phyloP scores from a whole-genome alignment of 1,284 basidiomycete genomes.

The Vanrija pseudolonga region DNA sequence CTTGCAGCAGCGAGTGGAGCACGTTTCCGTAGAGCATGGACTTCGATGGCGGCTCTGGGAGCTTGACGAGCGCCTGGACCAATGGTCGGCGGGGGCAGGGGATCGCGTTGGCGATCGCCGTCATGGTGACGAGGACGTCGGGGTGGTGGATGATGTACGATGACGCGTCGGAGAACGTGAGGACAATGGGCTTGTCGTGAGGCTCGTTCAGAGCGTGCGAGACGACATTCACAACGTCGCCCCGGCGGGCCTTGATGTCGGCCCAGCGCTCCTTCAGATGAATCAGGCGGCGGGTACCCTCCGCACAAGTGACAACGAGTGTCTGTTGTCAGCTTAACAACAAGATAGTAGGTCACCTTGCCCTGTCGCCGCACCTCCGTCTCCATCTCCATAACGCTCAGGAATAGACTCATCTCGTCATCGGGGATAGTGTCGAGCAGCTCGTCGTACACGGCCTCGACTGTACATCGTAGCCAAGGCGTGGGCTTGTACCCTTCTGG shows the following conservation, averaged over 20 bases:
- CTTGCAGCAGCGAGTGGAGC: constrained; percentile 82
- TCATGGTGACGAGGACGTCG: constrained; percentile 82
- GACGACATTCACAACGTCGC: constrained; percentile 73
- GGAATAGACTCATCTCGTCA: background rate
- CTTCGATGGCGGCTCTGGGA: constrained; percentile 50
- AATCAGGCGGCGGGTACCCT: constrained; percentile 21
- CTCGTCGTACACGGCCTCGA: constrained; percentile 28
- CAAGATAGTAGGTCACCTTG: constrained; percentile 17
- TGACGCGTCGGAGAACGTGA: constrained; percentile 39
- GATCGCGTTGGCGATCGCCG: constrained; percentile 73
- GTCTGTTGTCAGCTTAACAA: constrained; percentile 18
- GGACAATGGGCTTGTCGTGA: constrained; percentile 19
- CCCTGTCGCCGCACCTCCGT: constrained; percentile 1
- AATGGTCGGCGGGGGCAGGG: constrained; percentile 79
- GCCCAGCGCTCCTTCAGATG: constrained; percentile 47
- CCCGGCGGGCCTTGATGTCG: constrained; percentile 26
- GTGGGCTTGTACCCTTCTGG: constrained; percentile 29
- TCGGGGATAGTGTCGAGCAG: constrained; percentile 7
- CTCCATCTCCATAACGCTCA: constrained; percentile 6
- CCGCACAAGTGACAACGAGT: constrained; percentile 19
- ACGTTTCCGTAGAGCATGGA: constrained; percentile 80
- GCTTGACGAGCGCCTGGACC: constrained; percentile 60
- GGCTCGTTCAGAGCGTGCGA: constrained; percentile 35
- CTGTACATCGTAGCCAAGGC: constrained; percentile 34
- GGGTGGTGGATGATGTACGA: constrained; percentile 72